Conservation (phyloP, 1,139 yeast genomes). For the Kodamaea fungicola region DNA sequence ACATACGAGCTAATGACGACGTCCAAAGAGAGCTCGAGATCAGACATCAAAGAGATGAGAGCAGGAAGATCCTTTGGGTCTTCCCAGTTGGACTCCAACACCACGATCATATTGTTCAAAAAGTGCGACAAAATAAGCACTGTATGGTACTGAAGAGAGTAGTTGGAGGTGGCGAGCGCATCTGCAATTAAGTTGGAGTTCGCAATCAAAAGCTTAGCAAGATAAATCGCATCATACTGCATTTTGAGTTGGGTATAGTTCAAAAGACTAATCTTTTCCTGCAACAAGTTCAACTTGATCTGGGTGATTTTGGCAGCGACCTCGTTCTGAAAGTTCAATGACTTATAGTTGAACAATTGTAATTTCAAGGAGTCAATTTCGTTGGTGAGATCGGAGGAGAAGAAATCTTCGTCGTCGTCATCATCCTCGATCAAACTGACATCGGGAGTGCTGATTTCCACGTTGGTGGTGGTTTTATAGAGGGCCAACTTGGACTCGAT, state of each 20-base stretch:
- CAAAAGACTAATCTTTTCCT: conserved; percentile 7
- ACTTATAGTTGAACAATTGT: conserved; percentile 14
- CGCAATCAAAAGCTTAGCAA: conserved; percentile 5
- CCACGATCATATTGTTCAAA: conserved; percentile 1
- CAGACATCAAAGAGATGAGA: too few species aligned
- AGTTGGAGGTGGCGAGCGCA: not conserved
- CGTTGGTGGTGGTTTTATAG: conserved; percentile 1
- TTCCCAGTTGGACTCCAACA: conserved; percentile 1
- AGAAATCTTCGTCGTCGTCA: conserved; percentile 2
- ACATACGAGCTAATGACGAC: not conserved
- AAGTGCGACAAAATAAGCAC: conserved; percentile 2
- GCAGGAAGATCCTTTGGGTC: too few species aligned
- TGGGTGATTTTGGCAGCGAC: conserved; percentile 10
- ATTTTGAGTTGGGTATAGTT: conserved; percentile 4
- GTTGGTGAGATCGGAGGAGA: conserved; percentile 4
- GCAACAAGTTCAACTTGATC: conserved; percentile 8
- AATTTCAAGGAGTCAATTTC: conserved; percentile 17
- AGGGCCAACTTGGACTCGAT: conserved; percentile 17
- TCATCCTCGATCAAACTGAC: conserved; percentile 5
- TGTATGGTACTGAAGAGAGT: not conserved
- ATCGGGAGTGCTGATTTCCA: conserved; percentile 6
- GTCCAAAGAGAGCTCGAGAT: not conserved
- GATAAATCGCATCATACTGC: conserved; percentile 7
- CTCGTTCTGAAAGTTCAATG: conserved; percentile 10
- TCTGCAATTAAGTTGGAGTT: conserved; percentile 5